These are phyloP conservation scores for Geotrichum fermentans DNA, from an alignment of 1,139 yeast genomes.

Conservation along the genomic window DNA sequence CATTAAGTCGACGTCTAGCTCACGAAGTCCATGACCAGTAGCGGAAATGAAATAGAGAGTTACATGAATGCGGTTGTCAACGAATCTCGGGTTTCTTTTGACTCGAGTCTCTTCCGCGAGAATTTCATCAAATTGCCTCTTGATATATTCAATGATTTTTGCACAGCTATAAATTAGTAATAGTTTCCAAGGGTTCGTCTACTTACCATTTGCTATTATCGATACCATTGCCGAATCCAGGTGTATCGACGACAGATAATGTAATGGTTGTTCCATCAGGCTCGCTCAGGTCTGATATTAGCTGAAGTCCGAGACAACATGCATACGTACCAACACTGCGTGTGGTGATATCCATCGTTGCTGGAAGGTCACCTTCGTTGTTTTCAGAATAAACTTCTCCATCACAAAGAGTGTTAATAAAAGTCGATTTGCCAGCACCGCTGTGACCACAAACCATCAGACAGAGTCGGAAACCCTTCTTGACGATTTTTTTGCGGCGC, in stretches of 20 bases:
- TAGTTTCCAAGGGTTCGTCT: neutral
- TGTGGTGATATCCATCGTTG: constrained; percentile 20
- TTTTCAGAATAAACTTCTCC: constrained; percentile 54
- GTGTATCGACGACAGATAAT: constrained; percentile 62
- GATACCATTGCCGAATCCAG: constrained; percentile 74
- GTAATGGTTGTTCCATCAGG: constrained; percentile 61
- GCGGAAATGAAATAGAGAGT: constrained; percentile 67
- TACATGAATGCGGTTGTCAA: constrained; percentile 70
- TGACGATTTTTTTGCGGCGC: constrained; percentile 68
- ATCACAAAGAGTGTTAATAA: constrained; percentile 78
- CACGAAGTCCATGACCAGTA: constrained; percentile 71
- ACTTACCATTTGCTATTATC: constrained; percentile 50
- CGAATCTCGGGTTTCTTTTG: constrained; percentile 72
- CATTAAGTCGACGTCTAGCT: constrained; percentile 73
- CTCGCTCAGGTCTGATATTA: constrained; percentile 30
- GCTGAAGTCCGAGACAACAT: constrained; percentile 1
- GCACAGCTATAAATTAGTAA: constrained; percentile 44
- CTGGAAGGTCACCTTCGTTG: constrained; percentile 10
- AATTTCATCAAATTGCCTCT: constrained; percentile 87
- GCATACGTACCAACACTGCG: constrained; percentile 18
- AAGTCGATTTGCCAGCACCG: constrained; percentile 77
- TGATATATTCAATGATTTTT: constrained; percentile 69
- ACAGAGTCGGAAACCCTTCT: constrained; percentile 77
- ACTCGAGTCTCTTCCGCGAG: constrained; percentile 88
- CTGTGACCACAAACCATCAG: constrained; percentile 68